Evolutionary conservation across 106 monocot genomes (phyloP), one percentile per base, ranked within the genome.

Genomic region (Xerophyta viscosa): DNA sequence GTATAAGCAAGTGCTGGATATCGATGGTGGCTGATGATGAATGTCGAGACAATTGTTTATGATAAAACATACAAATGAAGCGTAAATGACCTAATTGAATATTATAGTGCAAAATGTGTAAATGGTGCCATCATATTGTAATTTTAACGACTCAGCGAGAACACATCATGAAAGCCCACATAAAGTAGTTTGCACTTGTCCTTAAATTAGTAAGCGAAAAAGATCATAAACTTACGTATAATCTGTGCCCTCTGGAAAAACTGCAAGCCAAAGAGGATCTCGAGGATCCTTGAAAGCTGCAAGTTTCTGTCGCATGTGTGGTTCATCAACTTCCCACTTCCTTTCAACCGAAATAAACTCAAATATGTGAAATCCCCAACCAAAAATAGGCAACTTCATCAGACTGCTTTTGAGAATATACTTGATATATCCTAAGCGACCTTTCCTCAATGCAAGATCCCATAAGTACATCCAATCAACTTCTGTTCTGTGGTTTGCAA

Each of bases 391-490:
- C 50, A 98, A 29, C 59, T 89, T 89, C 96, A 89, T 86, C 77
- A 98, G 71, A 50, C 96, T 98, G 24, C 76, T 79, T 46, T 98
- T 98, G 14, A 98, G 74, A 15, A 96, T 69, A 63, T 88, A 96
- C 57, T 85, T 96, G 20, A 96, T 78, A 53, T 78, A 65, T 30
- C 94, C 94, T 41, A 82, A 59, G 15, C 65, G 57, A 27, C 80
- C 77, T 60, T 84, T 96, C 66, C 94, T 71, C 50, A 85, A 39
- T 62, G 94, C 94, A 71, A 96, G 88, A 71, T 96, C 58, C 94
- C 94, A 96, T 55, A 96, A 48, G 50, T 96, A 96, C 94, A 96
- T 96, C 94, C 88, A 96, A 27, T 96, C 94, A 60, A 96, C 94
- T 60, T 98, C 89, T 12, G 89, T 98, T 77, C 89, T 89, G 54